Conservation (phyloP, 192 early-diverging fungal species). For the Coemansia sp. region DNA sequence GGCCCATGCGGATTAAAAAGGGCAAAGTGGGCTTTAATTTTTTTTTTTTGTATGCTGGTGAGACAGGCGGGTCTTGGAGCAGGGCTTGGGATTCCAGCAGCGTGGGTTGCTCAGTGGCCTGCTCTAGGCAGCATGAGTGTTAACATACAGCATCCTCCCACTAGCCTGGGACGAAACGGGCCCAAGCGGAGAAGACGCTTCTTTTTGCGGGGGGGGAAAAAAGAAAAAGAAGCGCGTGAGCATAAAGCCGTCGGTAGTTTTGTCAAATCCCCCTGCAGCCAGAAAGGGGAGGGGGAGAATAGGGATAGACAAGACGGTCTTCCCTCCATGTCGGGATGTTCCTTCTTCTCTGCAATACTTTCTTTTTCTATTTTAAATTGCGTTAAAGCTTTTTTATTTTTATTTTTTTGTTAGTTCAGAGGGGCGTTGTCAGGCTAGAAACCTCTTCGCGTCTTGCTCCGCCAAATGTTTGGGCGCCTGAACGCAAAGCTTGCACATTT, state of each 20-base stretch:
- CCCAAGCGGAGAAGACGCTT: not conserved
- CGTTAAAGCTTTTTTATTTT: not conserved
- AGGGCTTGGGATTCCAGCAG: not conserved
- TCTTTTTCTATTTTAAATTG: slow-evolving; percentile 3
- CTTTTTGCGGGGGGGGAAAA: not conserved
- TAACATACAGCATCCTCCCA: not conserved
- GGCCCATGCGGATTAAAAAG: slow-evolving; percentile 7
- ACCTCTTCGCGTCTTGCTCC: not conserved
- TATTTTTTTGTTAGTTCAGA: not conserved
- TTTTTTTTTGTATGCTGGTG: not conserved
- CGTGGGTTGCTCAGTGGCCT: not conserved
- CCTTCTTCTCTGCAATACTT: not conserved
- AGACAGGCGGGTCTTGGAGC: slow-evolving; percentile 10
- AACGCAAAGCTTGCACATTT: slow-evolving; percentile 56
- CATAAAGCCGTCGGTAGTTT: slow-evolving; percentile 3
- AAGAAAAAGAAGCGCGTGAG: slow-evolving; percentile 15
- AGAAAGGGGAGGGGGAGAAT: not conserved
- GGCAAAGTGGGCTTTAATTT: not conserved
- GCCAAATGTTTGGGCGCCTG: slow-evolving; percentile 56
- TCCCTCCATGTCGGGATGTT: not conserved
- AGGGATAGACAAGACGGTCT: slow-evolving; percentile 7
- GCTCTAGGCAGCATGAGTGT: not conserved
- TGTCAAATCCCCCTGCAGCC: slow-evolving; percentile 1
- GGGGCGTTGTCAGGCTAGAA: slow-evolving; percentile 2
- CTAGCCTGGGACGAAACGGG: slow-evolving; percentile 5